Base-by-base conservation (phyloP, 306 rosid genomes). In the Leucaena leucocephala region DNA sequence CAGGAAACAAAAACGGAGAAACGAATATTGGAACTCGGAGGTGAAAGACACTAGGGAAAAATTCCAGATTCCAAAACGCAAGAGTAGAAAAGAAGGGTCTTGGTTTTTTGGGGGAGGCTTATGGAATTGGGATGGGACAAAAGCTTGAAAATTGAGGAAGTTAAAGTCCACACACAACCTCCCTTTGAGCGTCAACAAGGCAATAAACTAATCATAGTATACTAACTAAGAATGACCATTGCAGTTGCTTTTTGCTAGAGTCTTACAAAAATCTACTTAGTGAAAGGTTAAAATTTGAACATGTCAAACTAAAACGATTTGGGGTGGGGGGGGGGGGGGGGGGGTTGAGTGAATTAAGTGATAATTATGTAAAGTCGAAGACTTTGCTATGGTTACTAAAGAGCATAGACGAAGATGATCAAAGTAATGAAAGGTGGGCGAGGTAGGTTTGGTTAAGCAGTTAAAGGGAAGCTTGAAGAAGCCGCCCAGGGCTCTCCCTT, bases 141-240 rank as follows among this genome's bases (percentile, higher is more conserved):
- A n/a, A 76, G 84, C 65, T 75, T 82, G 86, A 59, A 82, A 77
- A 33, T n/a, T 38, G 39, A 65, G 70, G 82, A 85, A 82, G 78
- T 67, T 76, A 76, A 83, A 77, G 83, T 83, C 89, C 75, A 72
- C 68, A 70, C 72, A 73, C 78, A 80, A 72, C 57, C 19, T 45
- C 63, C 58, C 40, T 71, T 71, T 71, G 82, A 78, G 43, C 44
- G 79, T 58, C 50, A 79, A 71, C 49, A 67, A 50, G 48, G 68
- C 68, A 27, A 75, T 74, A 54, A 59, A 36, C 6, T 8, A 54
- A 44, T 19, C 19, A 59, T 58, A 54, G n/a, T 9, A 46, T 7
- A 80, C 48, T 8, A 80, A 57, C 14, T n/a, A n/a, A n/a, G n/a
- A 36, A 55, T 4, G 52, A 50, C 34, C 63, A 21, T 27, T 1